A percentile compares a stretch with the other conserved stretches of the same genome.
Conservation (phyloP, 352 stramenopile species). For the Phytopythium aichiense region DNA sequence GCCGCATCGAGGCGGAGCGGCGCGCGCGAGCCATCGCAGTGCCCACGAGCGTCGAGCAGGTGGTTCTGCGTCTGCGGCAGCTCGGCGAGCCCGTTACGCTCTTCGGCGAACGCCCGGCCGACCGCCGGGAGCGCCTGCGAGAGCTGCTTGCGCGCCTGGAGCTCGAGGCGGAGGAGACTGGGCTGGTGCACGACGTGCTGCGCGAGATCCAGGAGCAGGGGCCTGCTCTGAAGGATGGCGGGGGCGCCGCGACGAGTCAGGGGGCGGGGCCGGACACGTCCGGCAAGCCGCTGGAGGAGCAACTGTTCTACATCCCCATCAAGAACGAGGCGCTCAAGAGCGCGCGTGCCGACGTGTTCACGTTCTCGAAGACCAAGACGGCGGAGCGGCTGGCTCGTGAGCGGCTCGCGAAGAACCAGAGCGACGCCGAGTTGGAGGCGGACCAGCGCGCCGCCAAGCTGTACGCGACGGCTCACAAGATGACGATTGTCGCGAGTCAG, state of each 20-base stretch:
- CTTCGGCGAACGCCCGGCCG: conserved; percentile 94
- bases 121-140: conserved; percentile 92
- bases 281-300: conserved; percentile 40
- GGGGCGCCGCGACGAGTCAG: not conserved
- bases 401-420: conserved; percentile 27
- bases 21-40: conserved; percentile 89
- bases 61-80: conserved; percentile 87
- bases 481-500: conserved; percentile 91
- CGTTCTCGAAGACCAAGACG: conserved; percentile 70
- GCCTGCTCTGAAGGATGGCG: not conserved
- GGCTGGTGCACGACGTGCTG: conserved; percentile 55
- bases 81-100: conserved; percentile 92
- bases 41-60: conserved; percentile 90
- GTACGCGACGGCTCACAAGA: conserved; percentile 70
- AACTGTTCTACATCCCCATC: conserved; percentile 85
- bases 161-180: conserved; percentile 64
- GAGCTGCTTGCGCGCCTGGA: conserved; percentile 84
- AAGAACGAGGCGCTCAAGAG: conserved; percentile 79
- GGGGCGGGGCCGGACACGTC: not conserved
- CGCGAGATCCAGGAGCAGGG: conserved; percentile 44
- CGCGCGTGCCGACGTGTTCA: conserved; percentile 74
- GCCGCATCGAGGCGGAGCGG: conserved; percentile 90
- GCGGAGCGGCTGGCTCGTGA: conserved; percentile 54
- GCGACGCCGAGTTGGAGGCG: conserved; percentile 29
- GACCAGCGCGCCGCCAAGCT: conserved; percentile 71